Percentiles rank a stretch among this genome's conserved stretches.
Evolutionary conservation across 2,329 filamentous ascomycete species (phyloP).

Genomic region (Penicillium expansum): DNA sequence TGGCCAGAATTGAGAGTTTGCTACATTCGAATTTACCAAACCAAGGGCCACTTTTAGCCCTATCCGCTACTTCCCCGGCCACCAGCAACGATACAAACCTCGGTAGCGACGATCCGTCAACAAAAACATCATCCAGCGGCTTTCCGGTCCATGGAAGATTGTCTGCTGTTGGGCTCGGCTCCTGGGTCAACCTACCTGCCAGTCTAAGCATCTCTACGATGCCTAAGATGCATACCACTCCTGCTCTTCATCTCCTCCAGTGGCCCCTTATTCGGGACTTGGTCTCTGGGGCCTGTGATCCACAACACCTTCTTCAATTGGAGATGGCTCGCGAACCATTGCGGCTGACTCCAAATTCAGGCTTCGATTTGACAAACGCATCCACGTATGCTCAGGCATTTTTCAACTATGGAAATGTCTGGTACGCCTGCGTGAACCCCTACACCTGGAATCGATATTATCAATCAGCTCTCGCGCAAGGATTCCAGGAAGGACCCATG

Average conservation of each 20-base stretch:
- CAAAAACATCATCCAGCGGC: slow-evolving; percentile 30
- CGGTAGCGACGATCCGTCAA: slow-evolving; percentile 55
- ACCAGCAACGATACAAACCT: slow-evolving; percentile 63
- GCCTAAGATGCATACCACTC: slow-evolving; percentile 81
- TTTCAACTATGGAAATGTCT: slow-evolving; percentile 77
- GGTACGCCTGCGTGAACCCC: slow-evolving; percentile 83
- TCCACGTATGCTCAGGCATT: slow-evolving; percentile 74
- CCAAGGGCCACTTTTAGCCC: slow-evolving; percentile 19
- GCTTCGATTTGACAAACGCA: slow-evolving; percentile 71
- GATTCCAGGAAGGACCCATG: slow-evolving; percentile 74
- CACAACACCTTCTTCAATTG: slow-evolving; percentile 75
- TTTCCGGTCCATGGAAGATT: slow-evolving; percentile 36
- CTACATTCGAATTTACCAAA: slow-evolving; percentile 66
- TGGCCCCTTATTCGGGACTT: slow-evolving; percentile 76
- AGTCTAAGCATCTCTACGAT: slow-evolving; percentile 73
- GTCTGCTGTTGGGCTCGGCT: slow-evolving; percentile 65
- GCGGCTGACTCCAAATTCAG: slow-evolving; percentile 55
- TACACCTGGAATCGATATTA: slow-evolving; percentile 77
- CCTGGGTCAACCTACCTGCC: slow-evolving; percentile 59
- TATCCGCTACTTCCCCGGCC: slow-evolving; percentile 62
- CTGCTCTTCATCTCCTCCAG: slow-evolving; percentile 65
- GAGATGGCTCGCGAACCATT: slow-evolving; percentile 79
- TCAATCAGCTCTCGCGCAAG: slow-evolving; percentile 68
- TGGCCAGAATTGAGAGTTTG: slow-evolving; percentile 73
- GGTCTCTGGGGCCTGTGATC: slow-evolving; percentile 73